phyloP scores from a whole-genome alignment of 148 eudicot genomes.

The Chenopodium suecicum region DNA sequence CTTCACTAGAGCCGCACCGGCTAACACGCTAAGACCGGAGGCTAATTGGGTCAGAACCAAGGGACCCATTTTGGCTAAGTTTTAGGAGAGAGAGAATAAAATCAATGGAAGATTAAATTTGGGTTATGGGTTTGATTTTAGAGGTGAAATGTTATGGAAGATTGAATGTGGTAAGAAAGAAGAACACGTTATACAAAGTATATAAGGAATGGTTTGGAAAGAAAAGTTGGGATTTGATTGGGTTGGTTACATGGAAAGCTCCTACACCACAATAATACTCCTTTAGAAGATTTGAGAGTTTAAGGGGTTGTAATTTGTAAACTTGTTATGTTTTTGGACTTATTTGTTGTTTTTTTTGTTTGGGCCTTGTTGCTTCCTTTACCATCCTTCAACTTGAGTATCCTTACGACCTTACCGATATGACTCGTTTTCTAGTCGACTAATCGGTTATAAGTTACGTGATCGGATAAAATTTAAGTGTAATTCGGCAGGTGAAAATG shows the following conservation, averaged over 20 bases:
- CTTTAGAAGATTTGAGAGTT: no score
- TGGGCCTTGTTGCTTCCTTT: no score
- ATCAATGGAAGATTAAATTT: background rate
- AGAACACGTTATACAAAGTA: conserved; percentile 17
- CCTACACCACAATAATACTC: background rate
- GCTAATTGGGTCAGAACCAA: conserved; percentile 72
- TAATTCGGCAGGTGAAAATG: no score
- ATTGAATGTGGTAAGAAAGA: conserved; percentile 19
- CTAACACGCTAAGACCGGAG: conserved; percentile 71
- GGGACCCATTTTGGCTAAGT: conserved; percentile 47
- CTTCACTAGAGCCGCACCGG: conserved; percentile 74
- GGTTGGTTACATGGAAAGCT: conserved; percentile 8
- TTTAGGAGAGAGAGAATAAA: background rate
- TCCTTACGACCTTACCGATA: no score
- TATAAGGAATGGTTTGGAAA: background rate
- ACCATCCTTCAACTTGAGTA: no score
- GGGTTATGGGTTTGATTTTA: background rate
- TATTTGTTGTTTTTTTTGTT: background rate
- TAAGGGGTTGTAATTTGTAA: background rate
- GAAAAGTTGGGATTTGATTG: background rate
- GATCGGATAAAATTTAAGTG: no score
- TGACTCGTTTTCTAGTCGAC: no score
- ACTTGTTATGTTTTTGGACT: background rate
- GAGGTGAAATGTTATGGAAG: background rate
- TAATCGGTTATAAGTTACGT: no score